phyloP scores from a whole-genome alignment of 2,329 filamentous ascomycete species.

The Coniella vitis region DNA sequence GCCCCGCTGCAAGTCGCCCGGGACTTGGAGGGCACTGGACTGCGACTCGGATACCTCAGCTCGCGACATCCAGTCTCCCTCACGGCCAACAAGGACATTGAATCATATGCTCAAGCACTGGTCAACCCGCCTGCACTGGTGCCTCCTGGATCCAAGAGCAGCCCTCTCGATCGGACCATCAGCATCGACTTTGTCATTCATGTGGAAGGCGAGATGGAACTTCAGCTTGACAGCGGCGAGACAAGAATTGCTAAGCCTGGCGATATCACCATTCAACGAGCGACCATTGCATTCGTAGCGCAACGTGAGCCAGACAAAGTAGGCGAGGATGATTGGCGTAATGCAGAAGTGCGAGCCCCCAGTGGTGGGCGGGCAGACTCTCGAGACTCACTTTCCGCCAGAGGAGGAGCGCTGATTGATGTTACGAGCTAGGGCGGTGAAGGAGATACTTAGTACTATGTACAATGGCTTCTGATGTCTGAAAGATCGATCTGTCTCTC shows the following conservation, averaged over 20 bases:
- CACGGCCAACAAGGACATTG: not conserved
- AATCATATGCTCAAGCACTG: not conserved
- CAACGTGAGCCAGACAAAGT: not conserved
- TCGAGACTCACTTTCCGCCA: not conserved
- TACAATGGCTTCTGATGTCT: too few relatives aligned
- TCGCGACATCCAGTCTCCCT: not conserved
- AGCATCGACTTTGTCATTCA: slow-evolving; percentile 43
- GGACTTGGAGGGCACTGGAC: not conserved
- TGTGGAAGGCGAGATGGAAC: slow-evolving; percentile 26
- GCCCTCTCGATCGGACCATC: slow-evolving; percentile 40
- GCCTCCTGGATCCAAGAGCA: slow-evolving; percentile 29
- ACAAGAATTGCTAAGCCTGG: not conserved
- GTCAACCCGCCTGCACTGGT: slow-evolving; percentile 35
- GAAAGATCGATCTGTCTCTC: too few relatives aligned
- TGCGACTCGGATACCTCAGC: not conserved
- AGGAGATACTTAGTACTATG: too few relatives aligned
- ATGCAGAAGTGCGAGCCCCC: not conserved
- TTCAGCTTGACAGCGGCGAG: slow-evolving; percentile 1
- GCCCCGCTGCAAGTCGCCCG: not conserved
- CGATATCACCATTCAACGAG: not conserved
- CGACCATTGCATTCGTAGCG: not conserved
- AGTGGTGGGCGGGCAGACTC: not conserved
- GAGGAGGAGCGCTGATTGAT: not conserved
- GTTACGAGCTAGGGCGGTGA: not conserved
- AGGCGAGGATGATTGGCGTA: not conserved